Percentiles rank a stretch among this genome's conserved stretches.
Conservation (phyloP, 2,329 filamentous ascomycete species). For the Pseudogymnoascus sp. region DNA sequence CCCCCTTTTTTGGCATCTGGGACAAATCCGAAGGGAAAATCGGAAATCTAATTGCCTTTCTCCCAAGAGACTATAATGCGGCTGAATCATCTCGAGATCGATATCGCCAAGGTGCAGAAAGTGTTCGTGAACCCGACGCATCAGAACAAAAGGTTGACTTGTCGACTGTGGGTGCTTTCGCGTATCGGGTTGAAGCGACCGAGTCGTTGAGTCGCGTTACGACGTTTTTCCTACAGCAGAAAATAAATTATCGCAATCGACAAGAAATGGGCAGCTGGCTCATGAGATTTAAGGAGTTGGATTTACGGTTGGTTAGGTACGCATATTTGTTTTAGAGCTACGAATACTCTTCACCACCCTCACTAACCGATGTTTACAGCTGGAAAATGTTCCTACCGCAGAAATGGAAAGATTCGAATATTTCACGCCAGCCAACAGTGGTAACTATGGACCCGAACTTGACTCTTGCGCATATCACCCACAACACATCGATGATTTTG, state of each 20-base stretch:
- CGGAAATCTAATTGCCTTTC: constrained; percentile 32
- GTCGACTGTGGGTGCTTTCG: constrained; percentile 26
- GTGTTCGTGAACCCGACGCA: constrained; percentile 13
- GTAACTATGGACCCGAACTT: constrained; percentile 29
- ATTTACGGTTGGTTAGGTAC: constrained; percentile 35
- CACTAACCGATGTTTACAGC: constrained; percentile 17
- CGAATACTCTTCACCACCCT: neutral
- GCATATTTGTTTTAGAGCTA: neutral
- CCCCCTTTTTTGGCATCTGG: constrained; percentile 39
- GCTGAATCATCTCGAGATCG: constrained; percentile 11
- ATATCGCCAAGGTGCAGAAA: constrained; percentile 18
- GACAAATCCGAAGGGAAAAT: constrained; percentile 32
- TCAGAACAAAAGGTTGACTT: constrained; percentile 24
- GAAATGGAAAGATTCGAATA: constrained; percentile 32
- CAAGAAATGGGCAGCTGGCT: constrained; percentile 35
- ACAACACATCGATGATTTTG: constrained; percentile 29
- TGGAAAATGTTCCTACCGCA: constrained; percentile 37
- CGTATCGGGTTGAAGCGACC: constrained; percentile 37
- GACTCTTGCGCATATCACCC: constrained; percentile 29
- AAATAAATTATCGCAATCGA: constrained; percentile 30
- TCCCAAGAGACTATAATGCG: constrained; percentile 25
- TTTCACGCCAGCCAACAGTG: constrained; percentile 21
- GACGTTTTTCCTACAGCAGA: constrained; percentile 36
- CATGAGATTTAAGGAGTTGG: constrained; percentile 38
- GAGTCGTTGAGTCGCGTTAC: constrained; percentile 36